Base-by-base conservation (phyloP, 2,329 filamentous ascomycete genomes). In the Rhinocladiella similis region DNA sequence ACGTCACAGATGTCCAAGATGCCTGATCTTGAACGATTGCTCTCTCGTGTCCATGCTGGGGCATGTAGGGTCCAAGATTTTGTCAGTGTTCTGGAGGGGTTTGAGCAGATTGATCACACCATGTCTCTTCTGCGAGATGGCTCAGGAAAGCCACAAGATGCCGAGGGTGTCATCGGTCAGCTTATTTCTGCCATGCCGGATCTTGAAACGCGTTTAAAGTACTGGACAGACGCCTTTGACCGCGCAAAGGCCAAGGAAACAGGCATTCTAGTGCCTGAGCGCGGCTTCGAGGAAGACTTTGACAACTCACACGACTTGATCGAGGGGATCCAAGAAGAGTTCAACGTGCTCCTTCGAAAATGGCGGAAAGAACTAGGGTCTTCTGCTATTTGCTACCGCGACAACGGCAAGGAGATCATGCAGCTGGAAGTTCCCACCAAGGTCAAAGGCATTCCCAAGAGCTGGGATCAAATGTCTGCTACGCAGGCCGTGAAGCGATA, bases 21-120 rank as follows among this genome's bases (percentile, higher is more conserved):
- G 80, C 94, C 94, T 1, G 94, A 99, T 71, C 80, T 99, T 10
- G 94, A 99, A 72, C 83, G 94, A 38, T 82, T 97, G 45, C 95
- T 97, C 52, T 99, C 94, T 22, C 88, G 94, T 7, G 88, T 99
- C 10, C 94, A 99, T 67, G 94, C 94, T 1, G 90, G 90, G 0
- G 85, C 85, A n/a, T 97, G 92, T 75, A 90, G 86, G 68, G 84
- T 91, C 0, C 89, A 94, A 54, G 94, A 99, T 69, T 99, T 99
- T 70, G 85, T 97, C 45, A 89, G 87, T 47, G 93, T 97, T 0
- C 79, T 99, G 0, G 92, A 97, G 71, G 94, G 94, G 0, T 99
- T 97, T 65, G 94, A 97, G 75, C 93, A 97, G 73, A 97, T 99
- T 45, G 91, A 97, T 61, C 94, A 96, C 70, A 96, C 92, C 1